Conservation (phyloP, 768 basidiomycete genomes). For the Panaeolus papilionaceus region DNA sequence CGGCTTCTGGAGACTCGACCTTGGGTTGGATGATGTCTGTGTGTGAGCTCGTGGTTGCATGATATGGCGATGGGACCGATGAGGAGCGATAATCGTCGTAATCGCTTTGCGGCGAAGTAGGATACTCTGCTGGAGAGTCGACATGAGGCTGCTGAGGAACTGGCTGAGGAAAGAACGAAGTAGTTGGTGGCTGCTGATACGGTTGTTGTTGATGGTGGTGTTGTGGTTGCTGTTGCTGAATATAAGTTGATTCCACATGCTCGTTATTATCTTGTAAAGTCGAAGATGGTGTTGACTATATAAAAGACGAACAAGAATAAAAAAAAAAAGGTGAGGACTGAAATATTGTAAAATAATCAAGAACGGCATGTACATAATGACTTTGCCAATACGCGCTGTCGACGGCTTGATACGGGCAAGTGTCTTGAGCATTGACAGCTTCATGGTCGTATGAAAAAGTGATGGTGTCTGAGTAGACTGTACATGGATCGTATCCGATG, state of each 20-base stretch:
- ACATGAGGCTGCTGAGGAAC: slow-evolving; percentile 8
- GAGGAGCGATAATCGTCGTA: slow-evolving; percentile 10
- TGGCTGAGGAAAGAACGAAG: neutral
- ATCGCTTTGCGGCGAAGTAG: slow-evolving; percentile 14
- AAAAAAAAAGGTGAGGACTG: neutral
- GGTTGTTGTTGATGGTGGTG: neutral
- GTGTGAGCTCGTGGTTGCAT: slow-evolving; percentile 1
- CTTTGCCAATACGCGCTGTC: neutral
- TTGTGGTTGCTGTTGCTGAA: neutral
- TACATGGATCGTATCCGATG: slow-evolving; percentile 10
- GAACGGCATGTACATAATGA: slow-evolving; percentile 1
- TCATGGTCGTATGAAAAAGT: slow-evolving; percentile 1
- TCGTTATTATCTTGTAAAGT: neutral
- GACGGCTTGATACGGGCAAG: neutral
- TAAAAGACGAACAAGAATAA: neutral
- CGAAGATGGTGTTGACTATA: neutral
- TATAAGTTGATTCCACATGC: neutral
- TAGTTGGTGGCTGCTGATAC: neutral
- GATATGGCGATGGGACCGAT: slow-evolving; percentile 15
- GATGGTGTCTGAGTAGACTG: neutral
- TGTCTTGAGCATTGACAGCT: neutral
- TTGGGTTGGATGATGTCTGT: slow-evolving; percentile 7
- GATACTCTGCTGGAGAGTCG: slow-evolving; percentile 9
- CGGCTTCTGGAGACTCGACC: slow-evolving; percentile 12
- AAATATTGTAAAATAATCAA: neutral